Percentiles rank a stretch among this genome's conserved stretches.
These are phyloP conservation scores for Penicillium verhagenii DNA, from an alignment of 495 filamentous ascomycete species.

Conservation along the genomic window DNA sequence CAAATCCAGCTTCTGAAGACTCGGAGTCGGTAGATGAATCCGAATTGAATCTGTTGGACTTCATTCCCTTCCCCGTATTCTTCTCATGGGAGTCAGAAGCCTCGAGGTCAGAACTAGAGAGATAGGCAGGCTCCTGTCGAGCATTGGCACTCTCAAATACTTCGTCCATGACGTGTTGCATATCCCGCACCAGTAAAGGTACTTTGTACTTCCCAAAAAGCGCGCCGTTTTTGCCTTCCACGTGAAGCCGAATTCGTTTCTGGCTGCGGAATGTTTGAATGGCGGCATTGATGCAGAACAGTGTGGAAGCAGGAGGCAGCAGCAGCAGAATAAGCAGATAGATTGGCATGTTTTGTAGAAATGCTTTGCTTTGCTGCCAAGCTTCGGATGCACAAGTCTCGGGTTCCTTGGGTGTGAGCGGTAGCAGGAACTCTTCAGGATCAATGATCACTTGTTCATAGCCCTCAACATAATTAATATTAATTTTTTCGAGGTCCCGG, in stretches of 20 bases:
- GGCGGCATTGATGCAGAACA: constrained; percentile 72
- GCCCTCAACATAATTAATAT: constrained; percentile 68
- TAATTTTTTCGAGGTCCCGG: constrained; percentile 57
- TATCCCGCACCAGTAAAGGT: constrained; percentile 70
- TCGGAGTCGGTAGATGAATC: not conserved
- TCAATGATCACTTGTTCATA: constrained; percentile 80
- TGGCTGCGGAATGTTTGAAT: constrained; percentile 72
- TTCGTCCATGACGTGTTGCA: constrained; percentile 69
- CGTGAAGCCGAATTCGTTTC: constrained; percentile 72
- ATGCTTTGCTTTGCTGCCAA: constrained; percentile 25
- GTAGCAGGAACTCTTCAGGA: constrained; percentile 58
- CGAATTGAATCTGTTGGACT: not conserved
- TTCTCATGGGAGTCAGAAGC: constrained; percentile 9
- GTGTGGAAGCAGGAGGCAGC: constrained; percentile 62
- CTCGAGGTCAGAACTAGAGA: constrained; percentile 43
- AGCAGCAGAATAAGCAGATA: constrained; percentile 62
- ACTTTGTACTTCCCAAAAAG: constrained; percentile 67
- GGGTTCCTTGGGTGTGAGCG: constrained; percentile 32
- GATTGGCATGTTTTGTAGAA: constrained; percentile 51
- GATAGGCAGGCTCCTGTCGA: constrained; percentile 60
- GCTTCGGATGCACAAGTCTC: constrained; percentile 30
- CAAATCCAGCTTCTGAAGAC: not conserved
- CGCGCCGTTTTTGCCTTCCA: constrained; percentile 64
- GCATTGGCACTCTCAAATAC: constrained; percentile 69
- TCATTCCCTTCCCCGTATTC: not conserved